Conservation (phyloP, 441 rosid genomes). For the Biscutella auriculata region DNA sequence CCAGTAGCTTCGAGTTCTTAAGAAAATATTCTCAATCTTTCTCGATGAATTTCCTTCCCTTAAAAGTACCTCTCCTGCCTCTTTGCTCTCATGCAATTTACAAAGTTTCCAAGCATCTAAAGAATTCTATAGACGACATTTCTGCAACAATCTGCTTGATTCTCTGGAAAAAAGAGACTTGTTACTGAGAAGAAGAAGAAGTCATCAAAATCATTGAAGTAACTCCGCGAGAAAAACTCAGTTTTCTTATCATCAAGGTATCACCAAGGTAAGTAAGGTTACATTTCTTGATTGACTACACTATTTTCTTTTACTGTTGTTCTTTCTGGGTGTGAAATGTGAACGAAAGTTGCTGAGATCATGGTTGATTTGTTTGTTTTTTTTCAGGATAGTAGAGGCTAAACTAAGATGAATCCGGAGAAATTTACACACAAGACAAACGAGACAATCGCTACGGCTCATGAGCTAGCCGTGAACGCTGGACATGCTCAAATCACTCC, state of each 20-base stretch:
- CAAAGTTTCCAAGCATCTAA: neutral
- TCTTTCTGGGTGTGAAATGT: neutral
- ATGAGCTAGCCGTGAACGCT: constrained; percentile 44
- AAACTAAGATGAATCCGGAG: constrained; percentile 63
- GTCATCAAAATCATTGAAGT: neutral
- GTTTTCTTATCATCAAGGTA: constrained; percentile 7
- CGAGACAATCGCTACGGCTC: constrained; percentile 62
- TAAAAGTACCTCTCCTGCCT: constrained; percentile 7
- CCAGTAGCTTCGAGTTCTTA: constrained; percentile 3
- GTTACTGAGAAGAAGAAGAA: neutral
- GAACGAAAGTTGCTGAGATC: neutral
- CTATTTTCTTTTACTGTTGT: neutral
- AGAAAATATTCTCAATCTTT: constrained; percentile 6
- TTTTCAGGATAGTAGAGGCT: neutral
- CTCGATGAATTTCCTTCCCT: constrained; percentile 10
- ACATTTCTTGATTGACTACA: no score
- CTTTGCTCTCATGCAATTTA: neutral
- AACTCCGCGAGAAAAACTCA: neutral
- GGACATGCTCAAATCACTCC: constrained; percentile 87
- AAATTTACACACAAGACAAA: constrained; percentile 88
- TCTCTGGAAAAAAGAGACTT: neutral
- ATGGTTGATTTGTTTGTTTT: neutral
- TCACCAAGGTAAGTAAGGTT: no score
- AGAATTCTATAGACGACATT: neutral
- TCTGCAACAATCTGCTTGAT: neutral